phyloP scores from a whole-genome alignment of 2,329 filamentous ascomycete genomes.

The Beauveria asiatica region DNA sequence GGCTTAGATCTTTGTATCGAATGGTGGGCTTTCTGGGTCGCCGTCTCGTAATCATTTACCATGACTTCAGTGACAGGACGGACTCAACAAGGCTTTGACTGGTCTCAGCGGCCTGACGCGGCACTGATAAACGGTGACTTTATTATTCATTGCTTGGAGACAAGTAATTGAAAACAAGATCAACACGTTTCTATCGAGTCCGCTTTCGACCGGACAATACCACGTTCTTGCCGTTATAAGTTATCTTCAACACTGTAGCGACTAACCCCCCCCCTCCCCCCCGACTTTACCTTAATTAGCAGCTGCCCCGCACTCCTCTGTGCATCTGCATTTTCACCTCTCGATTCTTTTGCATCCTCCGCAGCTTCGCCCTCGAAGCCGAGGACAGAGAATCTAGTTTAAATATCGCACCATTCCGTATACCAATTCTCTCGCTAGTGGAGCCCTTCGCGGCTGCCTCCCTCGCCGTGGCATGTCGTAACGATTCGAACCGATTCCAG shows the following conservation, averaged over 20 bases:
- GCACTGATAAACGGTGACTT: background rate
- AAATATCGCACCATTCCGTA: background rate
- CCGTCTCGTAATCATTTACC: too few species aligned
- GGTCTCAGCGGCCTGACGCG: background rate
- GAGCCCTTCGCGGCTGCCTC: background rate
- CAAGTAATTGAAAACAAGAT: too few species aligned
- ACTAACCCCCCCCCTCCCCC: too few species aligned
- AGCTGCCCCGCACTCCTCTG: slow-evolving; percentile 1
- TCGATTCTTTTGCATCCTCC: background rate
- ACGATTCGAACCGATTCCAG: background rate
- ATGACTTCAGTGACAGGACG: too few species aligned
- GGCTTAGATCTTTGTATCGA: too few species aligned
- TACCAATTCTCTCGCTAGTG: background rate
- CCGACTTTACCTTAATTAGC: background rate
- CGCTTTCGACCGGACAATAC: too few species aligned
- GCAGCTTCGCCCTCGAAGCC: background rate
- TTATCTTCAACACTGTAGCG: too few species aligned
- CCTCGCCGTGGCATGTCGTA: background rate
- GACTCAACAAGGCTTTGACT: background rate
- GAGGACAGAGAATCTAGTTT: background rate
- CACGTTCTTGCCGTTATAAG: too few species aligned
- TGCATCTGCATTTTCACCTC: background rate
- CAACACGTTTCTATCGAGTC: too few species aligned
- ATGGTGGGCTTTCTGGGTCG: too few species aligned
- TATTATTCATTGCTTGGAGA: too few species aligned